A percentile compares a stretch with the other conserved stretches of the same genome.
Conservation (phyloP, 1,284 basidiomycete genomes). For the Tylopilus orsonianus region DNA sequence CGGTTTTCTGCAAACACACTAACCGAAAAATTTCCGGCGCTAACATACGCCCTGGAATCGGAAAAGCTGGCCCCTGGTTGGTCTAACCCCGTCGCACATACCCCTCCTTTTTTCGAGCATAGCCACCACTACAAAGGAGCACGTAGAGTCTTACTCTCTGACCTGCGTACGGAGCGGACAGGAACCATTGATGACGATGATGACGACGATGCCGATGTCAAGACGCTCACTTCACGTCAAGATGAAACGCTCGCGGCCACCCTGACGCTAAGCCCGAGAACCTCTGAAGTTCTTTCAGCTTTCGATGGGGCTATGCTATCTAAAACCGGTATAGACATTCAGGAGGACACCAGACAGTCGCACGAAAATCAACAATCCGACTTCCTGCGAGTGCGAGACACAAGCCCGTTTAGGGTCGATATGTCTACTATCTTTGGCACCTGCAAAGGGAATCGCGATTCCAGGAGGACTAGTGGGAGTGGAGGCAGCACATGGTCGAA, state of each 20-base stretch:
- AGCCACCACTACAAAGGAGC: constrained; percentile 11
- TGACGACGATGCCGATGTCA: constrained; percentile 32
- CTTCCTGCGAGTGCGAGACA: constrained; percentile 37
- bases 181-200: constrained; percentile 27
- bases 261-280: constrained; percentile 31
- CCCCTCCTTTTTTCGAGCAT: constrained; percentile 15
- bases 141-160: constrained; percentile 24
- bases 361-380: constrained; percentile 13
- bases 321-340: not conserved
- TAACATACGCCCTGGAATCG: constrained; percentile 27
- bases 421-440: constrained; percentile 35
- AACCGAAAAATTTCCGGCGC: constrained; percentile 16
- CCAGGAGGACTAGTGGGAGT: constrained; percentile 30
- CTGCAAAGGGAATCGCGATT: constrained; percentile 21
- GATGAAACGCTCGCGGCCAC: constrained; percentile 36
- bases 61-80: constrained; percentile 36
- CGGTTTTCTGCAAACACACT: constrained; percentile 27
- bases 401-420: constrained; percentile 48
- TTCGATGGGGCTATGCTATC: not conserved
- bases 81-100: constrained; percentile 25
- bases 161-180: constrained; percentile 15
- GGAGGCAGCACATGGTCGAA: constrained; percentile 35
- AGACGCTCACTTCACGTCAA: constrained; percentile 32
- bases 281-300: constrained; percentile 22
- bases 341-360: not conserved